Evolutionary conservation across 1,284 basidiomycete species (phyloP), one percentile per base, ranked within the genome.

Genomic region (Cryptococcus amylolentus): DNA sequence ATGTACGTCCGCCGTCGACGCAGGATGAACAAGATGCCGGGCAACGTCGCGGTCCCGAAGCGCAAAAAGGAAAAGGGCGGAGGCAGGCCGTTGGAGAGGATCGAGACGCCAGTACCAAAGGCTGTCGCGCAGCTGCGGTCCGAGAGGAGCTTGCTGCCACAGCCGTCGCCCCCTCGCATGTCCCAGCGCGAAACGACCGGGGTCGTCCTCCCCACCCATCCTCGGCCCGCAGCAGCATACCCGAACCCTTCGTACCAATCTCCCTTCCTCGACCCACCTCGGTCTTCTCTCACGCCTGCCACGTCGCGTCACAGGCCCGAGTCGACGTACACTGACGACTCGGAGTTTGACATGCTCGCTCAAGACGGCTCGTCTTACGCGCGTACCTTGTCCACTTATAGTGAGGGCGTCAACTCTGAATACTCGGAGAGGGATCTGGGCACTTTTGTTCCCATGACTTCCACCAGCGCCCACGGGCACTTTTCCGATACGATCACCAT

Each of bases 311-410:
- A 55, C 20, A 8, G 48, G 5, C 35, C 54, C 20, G 48, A 49
- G 37, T 61, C 62, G 35, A 39, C 54, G 2, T 72, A 69, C 63
- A 67, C 66, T 4, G 68, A 70, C 55, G 60, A 68, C 48, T 64
- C 66, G 23, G 70, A 72, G 48, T 64, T 66, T 35, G 70, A 72
- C 55, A 64, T 69, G 64, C 50, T 68, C 20, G 66, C 66, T 0
- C 55, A 61, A 28, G 67, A 68, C 53, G 70, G 70, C 16, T 63
- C 59, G 4, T 63, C 58, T 3, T 63, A 69, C 35, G 67, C 68
- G 4, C 58, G 69, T n/a, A 72, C 70, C 4, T 46, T 70, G 20
- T 67, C 64, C 18, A 71, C 68, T 16, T 61, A 57, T 39, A 57
- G 56, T 39, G 56, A 61, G 43, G 52, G 51, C 27, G 51, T 56